phyloP scores from a whole-genome alignment of 2,329 filamentous ascomycete species.

The Fusarium austroafricanum region DNA sequence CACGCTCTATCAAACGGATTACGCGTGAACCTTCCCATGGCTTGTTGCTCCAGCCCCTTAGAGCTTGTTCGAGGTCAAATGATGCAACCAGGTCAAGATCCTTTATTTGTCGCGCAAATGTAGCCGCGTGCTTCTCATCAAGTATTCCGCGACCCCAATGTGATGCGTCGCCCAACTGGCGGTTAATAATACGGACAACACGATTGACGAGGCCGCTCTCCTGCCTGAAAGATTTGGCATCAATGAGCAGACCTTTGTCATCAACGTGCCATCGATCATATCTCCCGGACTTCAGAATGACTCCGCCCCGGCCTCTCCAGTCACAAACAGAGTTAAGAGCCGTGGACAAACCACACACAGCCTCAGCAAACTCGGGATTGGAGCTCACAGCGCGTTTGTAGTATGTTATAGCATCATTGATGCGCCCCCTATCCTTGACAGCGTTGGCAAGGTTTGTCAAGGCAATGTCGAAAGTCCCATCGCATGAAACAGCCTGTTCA shows the following conservation, averaged over 20 bases:
- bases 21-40: slow-evolving; percentile 91
- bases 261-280: slow-evolving; percentile 96
- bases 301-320: slow-evolving; percentile 90
- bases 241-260: slow-evolving; percentile 82
- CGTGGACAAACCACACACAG: slow-evolving; percentile 94
- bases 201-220: slow-evolving; percentile 87
- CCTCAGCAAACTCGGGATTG: slow-evolving; percentile 97
- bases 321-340: slow-evolving; percentile 96
- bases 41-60: slow-evolving; percentile 74
- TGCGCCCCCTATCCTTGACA: slow-evolving; percentile 94
- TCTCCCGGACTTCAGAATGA: slow-evolving; percentile 76
- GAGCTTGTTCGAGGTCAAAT: slow-evolving; percentile 54
- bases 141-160: slow-evolving; percentile 84
- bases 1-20: slow-evolving; percentile 85
- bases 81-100: slow-evolving; percentile 52
- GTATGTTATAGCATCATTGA: slow-evolving; percentile 90
- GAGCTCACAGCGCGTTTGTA: slow-evolving; percentile 90
- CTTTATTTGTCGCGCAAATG: slow-evolving; percentile 61
- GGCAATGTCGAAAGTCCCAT: slow-evolving; percentile 96
- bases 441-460: slow-evolving; percentile 96
- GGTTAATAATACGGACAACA: slow-evolving; percentile 90
- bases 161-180: slow-evolving; percentile 87
- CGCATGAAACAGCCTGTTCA: slow-evolving; percentile 90
- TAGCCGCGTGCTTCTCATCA: slow-evolving; percentile 63
- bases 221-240: slow-evolving; percentile 71